Evolutionary conservation across 768 basidiomycete genomes (phyloP), one percentile per base, ranked within the genome.

Genomic region (Tulasnella sp.): DNA sequence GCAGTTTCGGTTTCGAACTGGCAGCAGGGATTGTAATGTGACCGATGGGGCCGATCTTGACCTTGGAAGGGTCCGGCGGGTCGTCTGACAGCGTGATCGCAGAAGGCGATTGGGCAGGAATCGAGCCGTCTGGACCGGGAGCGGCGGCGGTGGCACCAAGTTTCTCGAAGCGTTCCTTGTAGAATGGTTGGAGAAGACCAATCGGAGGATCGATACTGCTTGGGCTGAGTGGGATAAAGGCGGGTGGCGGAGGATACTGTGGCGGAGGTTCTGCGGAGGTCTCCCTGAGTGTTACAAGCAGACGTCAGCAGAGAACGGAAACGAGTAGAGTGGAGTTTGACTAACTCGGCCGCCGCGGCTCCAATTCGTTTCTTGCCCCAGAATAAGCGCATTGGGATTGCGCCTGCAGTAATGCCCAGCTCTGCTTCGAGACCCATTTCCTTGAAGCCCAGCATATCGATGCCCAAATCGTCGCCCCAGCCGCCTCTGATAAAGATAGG

Each of bases 391-490:
- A 92, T 93, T 14, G 97, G 97, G 48, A 97, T 90, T 24, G 89
- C 90, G 77, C 98, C 89, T 82, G 90, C 93, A 22, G 92, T 90
- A 81, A 97, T 87, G 20, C 94, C 95, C 75, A 94, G 89, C 84
- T 98, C 97, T 64, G 90, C 90, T 31, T 95, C 96, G 76, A 98
- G 95, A 42, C 96, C 97, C 69, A 96, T 87, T 84, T 94, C 96
- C 75, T 91, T 90, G 40, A 98, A 88, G 16, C 97, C 97, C 18
- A 98, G 90, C 86, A 97, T 97, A 85, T 99, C 97, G 83, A 96
- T 96, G 44, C 96, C 96, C 22, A 97, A 89, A 22, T 92, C 89
- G 76, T 96, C 94, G 0, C 95, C 93, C 85, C 97, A 96, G 83
- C 94, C 93, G 77, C 96, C 96, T 84, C 93, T 94, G 83, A 22